A percentile compares a stretch with the other conserved stretches of the same genome.
These are phyloP conservation scores for Psidium friedrichsthalianum DNA, from an alignment of 345 rosid genomes.

Conservation along the genomic window DNA sequence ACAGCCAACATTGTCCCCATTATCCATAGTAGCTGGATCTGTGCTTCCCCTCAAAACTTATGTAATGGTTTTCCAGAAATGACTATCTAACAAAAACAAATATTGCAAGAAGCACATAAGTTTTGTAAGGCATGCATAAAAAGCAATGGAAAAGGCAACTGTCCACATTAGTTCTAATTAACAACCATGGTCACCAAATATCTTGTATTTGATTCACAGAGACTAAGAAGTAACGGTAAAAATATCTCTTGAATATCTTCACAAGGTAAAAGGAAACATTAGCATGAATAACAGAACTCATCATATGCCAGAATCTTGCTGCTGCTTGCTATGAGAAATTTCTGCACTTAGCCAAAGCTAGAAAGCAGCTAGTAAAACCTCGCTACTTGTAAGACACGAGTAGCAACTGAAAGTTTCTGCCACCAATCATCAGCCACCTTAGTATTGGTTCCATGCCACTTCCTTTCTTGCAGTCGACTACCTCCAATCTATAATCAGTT, in stretches of 20 bases:
- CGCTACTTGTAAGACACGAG: background rate
- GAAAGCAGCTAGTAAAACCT: background rate
- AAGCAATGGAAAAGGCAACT: background rate
- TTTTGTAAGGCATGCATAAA: background rate
- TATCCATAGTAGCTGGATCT: conserved; percentile 16
- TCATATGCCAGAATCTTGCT: background rate
- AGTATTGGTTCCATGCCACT: background rate
- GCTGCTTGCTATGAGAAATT: background rate
- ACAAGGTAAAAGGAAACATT: background rate
- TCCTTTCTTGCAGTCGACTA: background rate
- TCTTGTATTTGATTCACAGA: background rate
- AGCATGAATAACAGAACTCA: background rate
- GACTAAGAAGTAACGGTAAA: background rate
- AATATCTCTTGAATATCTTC: background rate
- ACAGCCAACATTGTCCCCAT: conserved; percentile 19
- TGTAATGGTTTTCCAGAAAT: conserved; percentile 41
- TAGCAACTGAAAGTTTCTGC: background rate
- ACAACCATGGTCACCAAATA: background rate
- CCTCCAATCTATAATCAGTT: background rate
- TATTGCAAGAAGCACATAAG: background rate
- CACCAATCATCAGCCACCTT: background rate
- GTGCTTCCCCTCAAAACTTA: conserved; percentile 9
- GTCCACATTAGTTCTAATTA: background rate
- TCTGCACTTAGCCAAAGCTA: background rate
- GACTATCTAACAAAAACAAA: conserved; percentile 27